phyloP scores from a whole-genome alignment of 306 rosid genomes.

The Prunus davidiana region DNA sequence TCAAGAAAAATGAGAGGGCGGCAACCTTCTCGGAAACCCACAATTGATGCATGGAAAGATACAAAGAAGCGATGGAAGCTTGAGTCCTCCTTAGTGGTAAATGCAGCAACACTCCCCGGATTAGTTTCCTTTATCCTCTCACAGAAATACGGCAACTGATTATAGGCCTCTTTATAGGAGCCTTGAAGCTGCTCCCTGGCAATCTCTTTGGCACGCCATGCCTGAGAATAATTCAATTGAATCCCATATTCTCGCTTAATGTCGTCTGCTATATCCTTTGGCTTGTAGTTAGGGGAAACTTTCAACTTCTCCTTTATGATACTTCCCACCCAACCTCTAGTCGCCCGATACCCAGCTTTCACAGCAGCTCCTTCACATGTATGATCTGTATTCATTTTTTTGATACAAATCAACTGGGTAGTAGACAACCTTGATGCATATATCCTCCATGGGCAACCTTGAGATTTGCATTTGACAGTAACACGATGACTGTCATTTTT shows the following conservation, averaged over 20 bases:
- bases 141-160: conserved; percentile 79
- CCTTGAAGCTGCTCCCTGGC: conserved; percentile 98
- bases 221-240: conserved; percentile 94
- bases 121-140: conserved; percentile 89
- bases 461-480: conserved; percentile 92
- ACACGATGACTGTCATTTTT: conserved; percentile 93
- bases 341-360: conserved; percentile 94
- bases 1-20: conserved; percentile 94
- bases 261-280: conserved; percentile 92
- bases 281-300: conserved; percentile 87
- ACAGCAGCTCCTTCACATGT: conserved; percentile 89
- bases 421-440: conserved; percentile 89
- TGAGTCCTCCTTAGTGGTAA: conserved; percentile 86
- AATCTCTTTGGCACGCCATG: conserved; percentile 98
- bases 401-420: conserved; percentile 87
- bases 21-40: conserved; percentile 84
- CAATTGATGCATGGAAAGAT: conserved; percentile 74
- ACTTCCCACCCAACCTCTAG: conserved; percentile 99
- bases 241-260: conserved; percentile 92
- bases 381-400: conserved; percentile 77
- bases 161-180: conserved; percentile 93
- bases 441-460: conserved; percentile 96
- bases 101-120: conserved; percentile 88
- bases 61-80: conserved; percentile 93
- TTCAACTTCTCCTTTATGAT: conserved; percentile 94